Conservation (phyloP, 169 alveolate species). For the Plasmodium vivax region DNA sequence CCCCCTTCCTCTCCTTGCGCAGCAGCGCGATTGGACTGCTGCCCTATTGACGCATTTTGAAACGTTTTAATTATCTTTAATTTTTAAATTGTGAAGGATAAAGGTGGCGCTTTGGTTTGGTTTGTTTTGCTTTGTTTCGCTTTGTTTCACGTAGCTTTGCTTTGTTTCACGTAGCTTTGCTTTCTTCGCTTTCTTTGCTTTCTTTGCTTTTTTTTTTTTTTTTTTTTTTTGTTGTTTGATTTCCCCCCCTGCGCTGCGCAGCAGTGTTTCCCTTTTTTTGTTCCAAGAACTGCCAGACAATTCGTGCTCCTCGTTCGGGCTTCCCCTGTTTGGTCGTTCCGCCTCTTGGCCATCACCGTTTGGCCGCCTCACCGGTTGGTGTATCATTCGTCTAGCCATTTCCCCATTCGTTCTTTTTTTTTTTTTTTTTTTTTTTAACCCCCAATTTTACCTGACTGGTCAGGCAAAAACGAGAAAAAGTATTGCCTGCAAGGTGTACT, state of each 20-base stretch:
- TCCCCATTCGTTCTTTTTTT: not conserved
- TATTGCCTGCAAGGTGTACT: not conserved
- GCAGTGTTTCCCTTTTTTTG: not conserved
- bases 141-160: not conserved
- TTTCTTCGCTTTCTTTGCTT: not conserved
- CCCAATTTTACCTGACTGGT: not conserved
- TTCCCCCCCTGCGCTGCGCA: not conserved
- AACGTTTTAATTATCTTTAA: not conserved
- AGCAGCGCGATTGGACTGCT: not conserved
- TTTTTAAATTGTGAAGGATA: not conserved
- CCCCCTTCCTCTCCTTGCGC: not conserved
- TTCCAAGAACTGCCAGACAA: not conserved
- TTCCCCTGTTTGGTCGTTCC: not conserved
- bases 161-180: not conserved
- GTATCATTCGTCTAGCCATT: not conserved
- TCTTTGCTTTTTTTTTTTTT: not conserved
- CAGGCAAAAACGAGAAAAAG: not conserved
- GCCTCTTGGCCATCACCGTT: not conserved
- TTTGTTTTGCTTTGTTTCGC: not conserved
- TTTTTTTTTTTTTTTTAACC: not conserved
- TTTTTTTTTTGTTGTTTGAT: conserved; percentile 2
- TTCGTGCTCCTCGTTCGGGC: not conserved
- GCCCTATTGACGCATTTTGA: not conserved
- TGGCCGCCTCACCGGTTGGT: not conserved
- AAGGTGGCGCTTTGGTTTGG: not conserved